Conservation (phyloP, 1,139 yeast species). For the Ogataea hybrid region DNA sequence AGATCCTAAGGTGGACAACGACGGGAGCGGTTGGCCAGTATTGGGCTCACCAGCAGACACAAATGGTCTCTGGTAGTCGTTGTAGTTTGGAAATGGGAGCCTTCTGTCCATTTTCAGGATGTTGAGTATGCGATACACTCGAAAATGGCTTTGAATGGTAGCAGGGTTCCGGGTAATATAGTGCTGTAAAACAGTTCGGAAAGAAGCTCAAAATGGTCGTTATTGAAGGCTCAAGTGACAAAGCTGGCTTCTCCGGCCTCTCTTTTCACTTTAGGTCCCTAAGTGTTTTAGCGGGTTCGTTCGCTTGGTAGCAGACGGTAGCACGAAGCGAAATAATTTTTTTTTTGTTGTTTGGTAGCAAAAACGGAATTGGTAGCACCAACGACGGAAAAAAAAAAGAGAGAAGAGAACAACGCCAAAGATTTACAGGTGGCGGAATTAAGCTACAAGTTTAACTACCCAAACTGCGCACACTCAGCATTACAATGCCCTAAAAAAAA, state of each 20-base stretch:
- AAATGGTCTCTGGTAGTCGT: constrained; percentile 4
- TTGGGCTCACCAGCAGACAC: constrained; percentile 3
- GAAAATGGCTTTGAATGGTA: constrained; percentile 7
- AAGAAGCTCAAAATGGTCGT: background rate
- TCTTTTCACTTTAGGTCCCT: background rate
- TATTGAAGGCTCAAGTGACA: background rate
- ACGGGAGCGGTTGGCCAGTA: background rate
- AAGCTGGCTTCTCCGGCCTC: background rate
- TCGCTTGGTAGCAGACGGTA: constrained; percentile 13
- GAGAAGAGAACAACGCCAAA: background rate
- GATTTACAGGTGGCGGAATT: too few species aligned
- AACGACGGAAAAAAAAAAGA: constrained; percentile 1
- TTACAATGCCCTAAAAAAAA: too few species aligned
- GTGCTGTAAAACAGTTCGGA: background rate
- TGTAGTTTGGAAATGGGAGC: constrained; percentile 4
- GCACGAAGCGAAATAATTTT: constrained; percentile 8
- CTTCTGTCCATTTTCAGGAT: constrained; percentile 6
- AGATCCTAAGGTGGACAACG: constrained; percentile 1
- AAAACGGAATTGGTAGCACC: constrained; percentile 10
- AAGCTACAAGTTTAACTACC: too few species aligned
- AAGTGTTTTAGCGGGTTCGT: constrained; percentile 3
- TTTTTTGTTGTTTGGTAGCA: constrained; percentile 11
- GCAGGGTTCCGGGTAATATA: background rate
- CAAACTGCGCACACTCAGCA: too few species aligned
- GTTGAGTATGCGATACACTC: background rate